A percentile compares a stretch with the other conserved stretches of the same genome.
These are phyloP conservation scores for Penicillium nordicum DNA, from an alignment of 2,329 filamentous ascomycete genomes.

Conservation along the genomic window DNA sequence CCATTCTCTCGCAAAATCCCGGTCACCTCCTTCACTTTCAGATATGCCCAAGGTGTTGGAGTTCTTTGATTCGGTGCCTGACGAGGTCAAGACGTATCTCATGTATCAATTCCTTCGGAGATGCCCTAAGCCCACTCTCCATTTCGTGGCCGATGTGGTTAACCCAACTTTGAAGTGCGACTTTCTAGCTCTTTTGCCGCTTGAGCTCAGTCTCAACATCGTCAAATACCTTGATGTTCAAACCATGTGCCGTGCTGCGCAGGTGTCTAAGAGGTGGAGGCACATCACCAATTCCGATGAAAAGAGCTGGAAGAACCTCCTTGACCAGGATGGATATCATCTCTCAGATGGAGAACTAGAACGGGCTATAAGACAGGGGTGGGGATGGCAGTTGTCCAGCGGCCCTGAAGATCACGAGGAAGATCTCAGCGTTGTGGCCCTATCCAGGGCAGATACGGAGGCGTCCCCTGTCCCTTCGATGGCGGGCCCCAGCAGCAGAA, in stretches of 20 bases:
- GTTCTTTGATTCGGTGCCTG: conserved; percentile 84
- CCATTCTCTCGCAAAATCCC: conserved; percentile 21
- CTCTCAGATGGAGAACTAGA: conserved; percentile 79
- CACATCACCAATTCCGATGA: conserved; percentile 89
- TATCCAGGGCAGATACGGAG: conserved; percentile 41
- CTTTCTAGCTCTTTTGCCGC: conserved; percentile 77
- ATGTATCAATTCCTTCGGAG: conserved; percentile 93
- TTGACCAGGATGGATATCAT: conserved; percentile 77
- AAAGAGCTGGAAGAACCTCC: conserved; percentile 89
- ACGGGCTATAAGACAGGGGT: conserved; percentile 82
- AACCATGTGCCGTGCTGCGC: conserved; percentile 84
- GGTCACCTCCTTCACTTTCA: conserved; percentile 52
- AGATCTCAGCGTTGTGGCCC: conserved; percentile 63
- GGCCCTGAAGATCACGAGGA: conserved; percentile 72
- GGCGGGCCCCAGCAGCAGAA: conserved; percentile 25
- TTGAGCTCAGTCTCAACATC: conserved; percentile 83
- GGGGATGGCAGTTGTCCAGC: conserved; percentile 93
- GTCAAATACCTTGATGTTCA: conserved; percentile 79
- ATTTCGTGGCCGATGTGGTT: conserved; percentile 83
- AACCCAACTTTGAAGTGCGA: conserved; percentile 95
- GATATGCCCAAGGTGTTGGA: conserved; percentile 85
- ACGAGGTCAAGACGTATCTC: conserved; percentile 89
- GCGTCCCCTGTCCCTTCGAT: conserved; percentile 21
- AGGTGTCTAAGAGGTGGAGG: conserved; percentile 93
- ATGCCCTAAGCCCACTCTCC: conserved; percentile 81